Evolutionary conservation across 768 basidiomycete genomes (phyloP).

Genomic region (Paxillus involutus): DNA sequence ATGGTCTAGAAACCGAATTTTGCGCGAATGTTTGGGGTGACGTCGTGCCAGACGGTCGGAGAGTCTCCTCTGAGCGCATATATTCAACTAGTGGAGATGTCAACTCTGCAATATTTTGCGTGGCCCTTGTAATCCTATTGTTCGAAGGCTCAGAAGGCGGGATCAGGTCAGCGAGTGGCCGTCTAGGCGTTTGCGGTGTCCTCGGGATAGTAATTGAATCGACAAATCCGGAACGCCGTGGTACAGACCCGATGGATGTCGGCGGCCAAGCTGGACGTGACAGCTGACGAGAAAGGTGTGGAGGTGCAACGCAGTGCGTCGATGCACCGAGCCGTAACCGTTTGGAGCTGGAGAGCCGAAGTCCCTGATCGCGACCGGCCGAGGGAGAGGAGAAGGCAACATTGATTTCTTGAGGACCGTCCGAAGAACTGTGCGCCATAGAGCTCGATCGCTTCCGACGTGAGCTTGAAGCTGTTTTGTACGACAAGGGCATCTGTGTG

Average conservation of each 20-base stretch:
- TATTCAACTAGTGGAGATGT: slow-evolving; percentile 2
- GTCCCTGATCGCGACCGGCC: not conserved
- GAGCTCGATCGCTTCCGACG: slow-evolving; percentile 4
- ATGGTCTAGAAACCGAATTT: not conserved
- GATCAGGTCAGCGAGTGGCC: slow-evolving; percentile 18
- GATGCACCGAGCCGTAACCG: slow-evolving; percentile 13
- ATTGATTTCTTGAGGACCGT: not conserved
- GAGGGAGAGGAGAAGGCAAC: slow-evolving; percentile 10
- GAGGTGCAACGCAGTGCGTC: not conserved
- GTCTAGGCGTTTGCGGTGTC: slow-evolving; percentile 17
- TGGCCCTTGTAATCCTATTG: not conserved
- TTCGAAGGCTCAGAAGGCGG: not conserved
- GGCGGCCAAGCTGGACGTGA: slow-evolving; percentile 8
- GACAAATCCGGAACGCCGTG: not conserved
- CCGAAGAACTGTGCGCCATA: not conserved
- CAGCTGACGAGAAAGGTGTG: slow-evolving; percentile 6
- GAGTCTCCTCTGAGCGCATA: slow-evolving; percentile 7
- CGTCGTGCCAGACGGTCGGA: not conserved
- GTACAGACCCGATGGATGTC: not conserved
- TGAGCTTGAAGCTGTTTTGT: not conserved
- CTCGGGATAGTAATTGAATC: not conserved
- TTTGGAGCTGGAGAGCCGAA: slow-evolving; percentile 3
- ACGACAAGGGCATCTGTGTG: slow-evolving; percentile 5
- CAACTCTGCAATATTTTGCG: not conserved
- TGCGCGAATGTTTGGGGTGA: not conserved